phyloP scores from a whole-genome alignment of 2,329 filamentous ascomycete species.

The Penicillium expansum region DNA sequence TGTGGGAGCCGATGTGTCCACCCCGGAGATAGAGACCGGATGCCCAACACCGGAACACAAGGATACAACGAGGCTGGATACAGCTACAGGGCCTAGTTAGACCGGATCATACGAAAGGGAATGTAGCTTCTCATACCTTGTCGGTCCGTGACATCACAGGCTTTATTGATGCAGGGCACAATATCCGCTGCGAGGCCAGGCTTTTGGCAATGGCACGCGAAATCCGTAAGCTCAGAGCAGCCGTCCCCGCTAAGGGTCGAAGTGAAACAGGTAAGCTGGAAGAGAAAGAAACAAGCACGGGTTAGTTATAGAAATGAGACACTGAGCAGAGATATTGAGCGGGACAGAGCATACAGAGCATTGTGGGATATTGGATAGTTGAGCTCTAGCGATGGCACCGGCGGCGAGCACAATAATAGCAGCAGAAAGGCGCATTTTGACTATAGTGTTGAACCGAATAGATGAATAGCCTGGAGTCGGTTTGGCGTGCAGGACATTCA shows the following conservation, averaged over 20 bases:
- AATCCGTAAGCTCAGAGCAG: slow-evolving; percentile 6
- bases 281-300: neutral
- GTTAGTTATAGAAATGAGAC: neutral
- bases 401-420: neutral
- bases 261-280: slow-evolving; percentile 2
- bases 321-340: neutral
- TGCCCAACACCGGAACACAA: slow-evolving; percentile 3
- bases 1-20: slow-evolving; percentile 1
- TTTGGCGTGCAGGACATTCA: neutral
- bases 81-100: neutral
- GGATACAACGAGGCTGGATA: slow-evolving; percentile 1
- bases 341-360: neutral
- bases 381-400: neutral
- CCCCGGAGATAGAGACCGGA: neutral
- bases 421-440: neutral
- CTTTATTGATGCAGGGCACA: slow-evolving; percentile 2
- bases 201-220: slow-evolving; percentile 4
- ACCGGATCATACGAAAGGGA: neutral
- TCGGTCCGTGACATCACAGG: slow-evolving; percentile 2
- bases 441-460: neutral
- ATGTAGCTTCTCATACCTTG: neutral
- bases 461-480: neutral
- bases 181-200: slow-evolving; percentile 3
- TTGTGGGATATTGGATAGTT: slow-evolving; percentile 4
- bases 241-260: neutral